Evolutionary conservation across 2,329 filamentous ascomycete species (phyloP), one percentile per base, ranked within the genome.

Genomic region (Colletotrichum agaves): DNA sequence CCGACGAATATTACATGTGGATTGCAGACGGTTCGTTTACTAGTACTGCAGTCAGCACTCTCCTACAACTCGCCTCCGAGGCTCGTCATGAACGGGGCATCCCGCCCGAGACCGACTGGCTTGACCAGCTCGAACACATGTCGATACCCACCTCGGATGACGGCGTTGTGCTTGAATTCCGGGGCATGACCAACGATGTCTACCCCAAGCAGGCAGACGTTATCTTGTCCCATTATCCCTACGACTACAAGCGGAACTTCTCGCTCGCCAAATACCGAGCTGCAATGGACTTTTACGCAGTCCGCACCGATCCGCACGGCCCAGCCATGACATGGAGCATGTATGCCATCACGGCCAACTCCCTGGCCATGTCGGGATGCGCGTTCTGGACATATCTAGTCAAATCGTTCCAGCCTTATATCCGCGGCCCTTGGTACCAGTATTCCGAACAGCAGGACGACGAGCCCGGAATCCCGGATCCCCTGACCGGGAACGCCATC

Each of bases 261-360:
- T 59, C 56, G 2, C 56, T 59, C 13, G 41, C 27, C 17, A 59
- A 59, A 47, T 47, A 59, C 75, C 89, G 41, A 79, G 15, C 67
- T 61, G 70, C 71, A 15, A 65, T 66, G 56, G 66, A 70, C 66
- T 69, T 56, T 43, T 76, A 75, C 60, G 57, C 72, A 78, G 80
- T 73, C 55, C 73, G 74, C n/a, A 73, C 74, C 12, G 75, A 74
- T 15, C 79, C 85, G 0, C 85, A 91, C 70, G 90, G 91, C 0
- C 91, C 90, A 0, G 90, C 87, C 6, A 93, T 93, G 91, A 93
- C 90, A 1, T 92, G 89, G 75, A 88, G 88, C 12, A 88, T 91
- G 13, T 91, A 91, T 76, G 87, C 87, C 67, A 87, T 92, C 56
- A 86, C 88, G 10, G 89, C 90, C 31, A 90, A 89, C 66, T 83